phyloP scores from a whole-genome alignment of 768 basidiomycete genomes.

The Austroboletus festivus region DNA sequence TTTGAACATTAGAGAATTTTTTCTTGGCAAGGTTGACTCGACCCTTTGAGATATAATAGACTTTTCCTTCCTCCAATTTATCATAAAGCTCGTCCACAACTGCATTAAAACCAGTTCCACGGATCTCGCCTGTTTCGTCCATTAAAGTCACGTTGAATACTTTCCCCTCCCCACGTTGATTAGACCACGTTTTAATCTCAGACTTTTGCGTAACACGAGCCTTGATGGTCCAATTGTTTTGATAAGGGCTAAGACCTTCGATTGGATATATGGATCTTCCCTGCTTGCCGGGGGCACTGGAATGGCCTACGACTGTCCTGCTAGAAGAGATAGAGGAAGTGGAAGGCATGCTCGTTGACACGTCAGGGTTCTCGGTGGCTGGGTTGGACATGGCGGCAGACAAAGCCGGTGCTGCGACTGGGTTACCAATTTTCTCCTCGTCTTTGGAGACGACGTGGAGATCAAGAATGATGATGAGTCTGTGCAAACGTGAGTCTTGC shows the following conservation, averaged over 20 bases:
- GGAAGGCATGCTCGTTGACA: slow-evolving; percentile 30
- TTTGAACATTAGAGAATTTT: slow-evolving; percentile 85
- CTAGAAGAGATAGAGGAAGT: slow-evolving; percentile 26
- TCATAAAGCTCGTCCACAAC: slow-evolving; percentile 81
- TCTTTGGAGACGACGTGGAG: slow-evolving; percentile 52
- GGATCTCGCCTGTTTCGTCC: slow-evolving; percentile 93
- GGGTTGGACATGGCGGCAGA: slow-evolving; percentile 26
- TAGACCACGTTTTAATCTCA: slow-evolving; percentile 88
- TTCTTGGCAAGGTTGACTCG: slow-evolving; percentile 95
- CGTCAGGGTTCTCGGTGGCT: slow-evolving; percentile 20
- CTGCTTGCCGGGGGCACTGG: slow-evolving; percentile 14
- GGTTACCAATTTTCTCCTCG: slow-evolving; percentile 74
- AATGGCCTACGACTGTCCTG: slow-evolving; percentile 4
- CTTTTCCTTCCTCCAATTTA: slow-evolving; percentile 86
- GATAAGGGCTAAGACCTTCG: slow-evolving; percentile 92
- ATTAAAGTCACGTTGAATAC: slow-evolving; percentile 90
- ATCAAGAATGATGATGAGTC: slow-evolving; percentile 78
- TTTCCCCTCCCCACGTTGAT: slow-evolving; percentile 88
- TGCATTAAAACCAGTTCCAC: slow-evolving; percentile 87
- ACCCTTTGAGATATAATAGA: slow-evolving; percentile 88
- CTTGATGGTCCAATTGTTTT: slow-evolving; percentile 98
- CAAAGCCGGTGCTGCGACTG: slow-evolving; percentile 38
- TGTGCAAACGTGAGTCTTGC: slow-evolving; percentile 28
- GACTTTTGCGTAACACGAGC: slow-evolving; percentile 88
- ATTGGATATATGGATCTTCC: slow-evolving; percentile 66